Evolutionary conservation across 108 stramenopile genomes (phyloP).

Genomic region (Skeletonema marinoi): DNA sequence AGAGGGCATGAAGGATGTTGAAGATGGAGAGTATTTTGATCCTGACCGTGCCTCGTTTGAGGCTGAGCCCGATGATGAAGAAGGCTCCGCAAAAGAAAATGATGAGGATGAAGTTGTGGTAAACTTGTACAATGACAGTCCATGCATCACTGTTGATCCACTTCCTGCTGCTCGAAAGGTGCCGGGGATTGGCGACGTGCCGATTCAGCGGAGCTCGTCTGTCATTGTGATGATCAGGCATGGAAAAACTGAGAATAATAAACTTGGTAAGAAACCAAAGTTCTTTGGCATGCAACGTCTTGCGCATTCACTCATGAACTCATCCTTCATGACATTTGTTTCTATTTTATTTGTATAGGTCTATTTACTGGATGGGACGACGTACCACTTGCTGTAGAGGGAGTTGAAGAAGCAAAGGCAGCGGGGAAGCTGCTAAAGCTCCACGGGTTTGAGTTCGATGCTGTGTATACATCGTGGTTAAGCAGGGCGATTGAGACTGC

Average conservation of each 20-base stretch:
- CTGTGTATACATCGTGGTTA: constrained; percentile 97
- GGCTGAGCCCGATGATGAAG: constrained; percentile 16
- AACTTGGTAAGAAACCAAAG: constrained; percentile 21
- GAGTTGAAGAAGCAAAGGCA: constrained; percentile 83
- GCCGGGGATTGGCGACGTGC: constrained; percentile 36
- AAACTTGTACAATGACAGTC: constrained; percentile 30
- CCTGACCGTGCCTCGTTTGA: constrained; percentile 56
- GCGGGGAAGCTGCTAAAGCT: constrained; percentile 80
- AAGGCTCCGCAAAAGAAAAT: not conserved
- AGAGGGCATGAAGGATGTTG: constrained; percentile 51
- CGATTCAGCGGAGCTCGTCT: constrained; percentile 49
- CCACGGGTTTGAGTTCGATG: constrained; percentile 95
- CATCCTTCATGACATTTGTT: not conserved
- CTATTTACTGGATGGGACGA: constrained; percentile 95
- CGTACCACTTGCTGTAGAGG: constrained; percentile 86
- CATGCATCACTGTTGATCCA: constrained; percentile 50
- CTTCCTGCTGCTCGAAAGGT: constrained; percentile 48
- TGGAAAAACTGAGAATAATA: constrained; percentile 92
- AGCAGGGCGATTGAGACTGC: constrained; percentile 89
- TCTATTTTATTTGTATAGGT: not conserved
- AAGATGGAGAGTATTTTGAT: constrained; percentile 62
- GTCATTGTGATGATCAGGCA: constrained; percentile 93
- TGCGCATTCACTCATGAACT: not conserved
- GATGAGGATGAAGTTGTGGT: constrained; percentile 14
- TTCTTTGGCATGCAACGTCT: constrained; percentile 2